Percentiles rank a stretch among this genome's conserved stretches.
These are phyloP conservation scores for Pseudisothecium myosuroides DNA, from an alignment of 225 moss, liverwort and hornwort genomes.

Conservation along the genomic window DNA sequence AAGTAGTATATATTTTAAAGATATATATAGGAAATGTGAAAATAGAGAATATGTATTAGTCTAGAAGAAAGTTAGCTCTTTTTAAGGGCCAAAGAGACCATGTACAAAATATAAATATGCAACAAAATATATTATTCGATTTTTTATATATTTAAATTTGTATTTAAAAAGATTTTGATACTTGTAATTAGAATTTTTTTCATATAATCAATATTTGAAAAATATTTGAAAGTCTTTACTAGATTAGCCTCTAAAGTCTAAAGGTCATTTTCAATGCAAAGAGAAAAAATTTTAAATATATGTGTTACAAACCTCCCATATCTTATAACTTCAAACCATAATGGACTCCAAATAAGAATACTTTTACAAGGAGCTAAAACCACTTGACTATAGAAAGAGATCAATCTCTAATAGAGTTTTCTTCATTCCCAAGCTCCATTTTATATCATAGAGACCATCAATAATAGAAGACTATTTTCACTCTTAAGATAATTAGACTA, in stretches of 20 bases:
- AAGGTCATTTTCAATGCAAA: no score
- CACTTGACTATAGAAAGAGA: background rate
- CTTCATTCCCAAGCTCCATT: accelerated
- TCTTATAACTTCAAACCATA: background rate
- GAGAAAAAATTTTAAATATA: no score
- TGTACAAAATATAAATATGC: background rate
- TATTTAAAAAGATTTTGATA: background rate
- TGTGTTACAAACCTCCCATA: no score
- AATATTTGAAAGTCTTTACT: no score
- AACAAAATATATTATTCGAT: background rate
- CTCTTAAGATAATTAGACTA: background rate
- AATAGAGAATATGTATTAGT: no score
- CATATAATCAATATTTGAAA: no score
- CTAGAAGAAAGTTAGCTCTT: background rate
- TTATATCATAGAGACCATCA: background rate
- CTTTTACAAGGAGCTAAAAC: background rate
- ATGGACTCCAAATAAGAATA: background rate
- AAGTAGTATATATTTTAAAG: background rate
- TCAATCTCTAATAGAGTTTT: background rate
- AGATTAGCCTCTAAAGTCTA: no score
- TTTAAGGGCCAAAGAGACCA: background rate
- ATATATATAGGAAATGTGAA: background rate
- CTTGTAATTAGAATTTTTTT: background rate
- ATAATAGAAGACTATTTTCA: background rate
- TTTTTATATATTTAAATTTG: no score